Evolutionary conservation across 768 basidiomycete species (phyloP).

Genomic region (Epithele typhae): DNA sequence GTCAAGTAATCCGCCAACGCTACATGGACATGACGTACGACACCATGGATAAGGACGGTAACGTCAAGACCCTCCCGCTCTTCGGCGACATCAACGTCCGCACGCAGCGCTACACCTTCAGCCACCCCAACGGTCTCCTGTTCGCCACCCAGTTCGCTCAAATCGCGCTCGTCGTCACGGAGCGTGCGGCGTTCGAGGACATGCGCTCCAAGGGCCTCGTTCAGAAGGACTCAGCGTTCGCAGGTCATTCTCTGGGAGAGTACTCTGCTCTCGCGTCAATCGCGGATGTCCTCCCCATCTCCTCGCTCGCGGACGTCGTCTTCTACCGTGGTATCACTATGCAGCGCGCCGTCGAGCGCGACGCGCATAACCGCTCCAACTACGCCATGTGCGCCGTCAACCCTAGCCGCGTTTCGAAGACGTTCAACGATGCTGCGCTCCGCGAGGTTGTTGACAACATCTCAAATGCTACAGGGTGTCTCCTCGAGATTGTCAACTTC

Average conservation of each 20-base stretch:
- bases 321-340: constrained; percentile 99
- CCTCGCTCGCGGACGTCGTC: constrained; percentile 93
- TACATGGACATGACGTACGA: constrained; percentile 99
- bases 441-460: constrained; percentile 96
- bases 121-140: constrained; percentile 89
- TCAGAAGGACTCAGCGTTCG: constrained; percentile 89
- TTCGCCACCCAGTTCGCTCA: constrained; percentile 99
- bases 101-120: constrained; percentile 97
- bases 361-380: constrained; percentile 86
- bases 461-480: constrained; percentile 63
- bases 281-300: constrained; percentile 93
- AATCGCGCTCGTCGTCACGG: constrained; percentile 96
- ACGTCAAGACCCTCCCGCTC: constrained; percentile 92
- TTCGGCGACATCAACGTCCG: constrained; percentile 95
- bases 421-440: constrained; percentile 93
- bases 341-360: constrained; percentile 98
- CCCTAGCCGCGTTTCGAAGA: constrained; percentile 88
- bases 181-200: constrained; percentile 98
- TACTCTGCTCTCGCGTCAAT: constrained; percentile 98
- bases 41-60: constrained; percentile 93
- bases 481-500: constrained; percentile 98
- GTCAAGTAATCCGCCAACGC: constrained; percentile 95
- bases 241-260: constrained; percentile 97
- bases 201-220: constrained; percentile 96
- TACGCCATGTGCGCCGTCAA: constrained; percentile 99